Base-by-base conservation (phyloP, 352 stramenopile genomes). In the Phytophthora foliorum region DNA sequence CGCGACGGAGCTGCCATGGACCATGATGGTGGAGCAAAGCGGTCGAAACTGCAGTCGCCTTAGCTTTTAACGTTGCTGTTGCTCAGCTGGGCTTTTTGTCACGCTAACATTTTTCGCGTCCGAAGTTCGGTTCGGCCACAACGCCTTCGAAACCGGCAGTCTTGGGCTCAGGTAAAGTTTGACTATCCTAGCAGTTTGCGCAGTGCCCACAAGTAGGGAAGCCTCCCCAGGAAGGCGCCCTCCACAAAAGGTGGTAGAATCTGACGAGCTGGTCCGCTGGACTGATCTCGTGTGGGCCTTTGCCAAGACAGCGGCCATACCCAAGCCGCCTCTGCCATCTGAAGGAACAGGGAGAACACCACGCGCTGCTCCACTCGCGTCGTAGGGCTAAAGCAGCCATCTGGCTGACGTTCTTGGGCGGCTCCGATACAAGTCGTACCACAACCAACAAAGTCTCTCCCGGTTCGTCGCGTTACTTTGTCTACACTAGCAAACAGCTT, bases 311-410 rank as follows among this genome's bases (percentile, higher is more conserved):
- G 39, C 39, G 2, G 24, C 14, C 38, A 44, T 44, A 21, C 38
- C 14, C 16, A n/a, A 41, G 5, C 14, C 51, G 21, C 39, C 51
- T 57, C 51, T 57, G 51, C 51, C 51, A 46, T 42, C 50, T 44
- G 29, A 19, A 38, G 50, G 11, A 41, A 32, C 24, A 32, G 17
- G 36, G 22, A 60, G 60, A 63, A 63, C 51, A 44, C 27, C 27
- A 19, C 31, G 29, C n/a, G 50, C 44, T 44, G 29, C 39, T 42
- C 38, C 24, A 41, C 31, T 22, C 51, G 51, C 51, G 51, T 16
- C 14, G 31, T 57, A 57, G 51, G 51, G 51, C 29, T 46, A 57
- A 2, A n/a, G 29, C 24, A 60, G 14, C 57, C 64, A 72, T 72
- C 64, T 67, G 39, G 42, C 34, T 9, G 21, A n/a, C 27, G 31